Conservation (phyloP, 2,329 filamentous ascomycete species). For the Dactylellina leptospora region DNA sequence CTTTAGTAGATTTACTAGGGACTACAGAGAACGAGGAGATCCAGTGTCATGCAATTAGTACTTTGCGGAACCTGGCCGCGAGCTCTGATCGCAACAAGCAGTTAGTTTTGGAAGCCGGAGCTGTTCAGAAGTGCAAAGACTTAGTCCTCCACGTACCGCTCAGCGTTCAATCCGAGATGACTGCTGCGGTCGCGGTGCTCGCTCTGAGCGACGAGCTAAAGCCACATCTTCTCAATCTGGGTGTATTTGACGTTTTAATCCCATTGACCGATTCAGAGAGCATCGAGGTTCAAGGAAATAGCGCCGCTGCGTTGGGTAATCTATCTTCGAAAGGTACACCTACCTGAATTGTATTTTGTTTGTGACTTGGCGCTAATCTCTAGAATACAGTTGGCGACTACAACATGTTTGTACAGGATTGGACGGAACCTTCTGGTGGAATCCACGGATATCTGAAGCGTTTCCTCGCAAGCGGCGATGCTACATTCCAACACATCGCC, state of each 20-base stretch:
- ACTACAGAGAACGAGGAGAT: slow-evolving; percentile 99
- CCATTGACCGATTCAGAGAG: slow-evolving; percentile 93
- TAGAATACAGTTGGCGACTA: slow-evolving; percentile 84
- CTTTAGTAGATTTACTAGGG: slow-evolving; percentile 89
- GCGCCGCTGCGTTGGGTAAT: slow-evolving; percentile 92
- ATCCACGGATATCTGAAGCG: slow-evolving; percentile 94
- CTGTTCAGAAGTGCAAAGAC: slow-evolving; percentile 98
- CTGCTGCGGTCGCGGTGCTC: slow-evolving; percentile 95
- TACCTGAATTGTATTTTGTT: neutral
- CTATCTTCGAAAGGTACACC: slow-evolving; percentile 88
- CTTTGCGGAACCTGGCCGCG: slow-evolving; percentile 90
- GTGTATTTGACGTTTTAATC: slow-evolving; percentile 95
- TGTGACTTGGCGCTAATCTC: slow-evolving; percentile 52
- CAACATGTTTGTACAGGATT: slow-evolving; percentile 92
- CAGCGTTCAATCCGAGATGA: slow-evolving; percentile 98
- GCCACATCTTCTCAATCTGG: slow-evolving; percentile 84
- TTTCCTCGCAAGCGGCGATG: slow-evolving; percentile 91
- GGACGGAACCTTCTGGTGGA: slow-evolving; percentile 89
- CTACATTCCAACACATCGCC: slow-evolving; percentile 98
- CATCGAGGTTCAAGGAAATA: slow-evolving; percentile 98
- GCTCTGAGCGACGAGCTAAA: slow-evolving; percentile 96
- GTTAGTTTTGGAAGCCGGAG: slow-evolving; percentile 93
- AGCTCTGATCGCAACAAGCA: slow-evolving; percentile 98
- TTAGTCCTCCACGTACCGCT: slow-evolving; percentile 91
- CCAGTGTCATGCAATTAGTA: slow-evolving; percentile 98